phyloP scores from a whole-genome alignment of 176 grass and related monocot species.

The Dactylis glomerata region DNA sequence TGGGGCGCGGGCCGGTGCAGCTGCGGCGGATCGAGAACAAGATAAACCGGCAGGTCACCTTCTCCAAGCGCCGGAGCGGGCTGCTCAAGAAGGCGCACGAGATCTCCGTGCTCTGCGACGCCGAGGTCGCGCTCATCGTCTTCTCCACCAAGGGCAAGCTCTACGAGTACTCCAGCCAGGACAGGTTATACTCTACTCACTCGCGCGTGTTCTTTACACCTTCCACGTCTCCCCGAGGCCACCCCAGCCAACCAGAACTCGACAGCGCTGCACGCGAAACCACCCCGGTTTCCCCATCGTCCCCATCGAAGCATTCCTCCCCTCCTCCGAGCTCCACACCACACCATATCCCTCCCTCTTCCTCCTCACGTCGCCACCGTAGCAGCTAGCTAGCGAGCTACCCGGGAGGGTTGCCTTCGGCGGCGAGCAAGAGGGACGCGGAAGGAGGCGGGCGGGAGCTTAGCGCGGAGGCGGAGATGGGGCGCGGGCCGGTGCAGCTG shows the following conservation, averaged over 20 bases:
- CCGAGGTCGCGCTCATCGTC: conserved; percentile 80
- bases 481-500: too few relatives aligned
- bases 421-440: background rate
- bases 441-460: background rate
- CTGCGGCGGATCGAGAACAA: conserved; percentile 96
- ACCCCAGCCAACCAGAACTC: conserved; percentile 13
- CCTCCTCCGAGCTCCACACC: too few relatives aligned
- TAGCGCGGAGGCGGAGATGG: too few relatives aligned
- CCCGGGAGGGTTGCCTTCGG: background rate
- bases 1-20: conserved; percentile 93
- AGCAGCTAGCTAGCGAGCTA: background rate
- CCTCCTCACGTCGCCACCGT: background rate
- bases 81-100: conserved; percentile 95
- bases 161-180: conserved; percentile 67
- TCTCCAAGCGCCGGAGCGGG: conserved; percentile 83
- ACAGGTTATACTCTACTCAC: too few relatives aligned
- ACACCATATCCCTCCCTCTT: background rate
- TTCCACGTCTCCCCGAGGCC: conserved; percentile 25
- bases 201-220: too few relatives aligned
- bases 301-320: conserved; percentile 24
- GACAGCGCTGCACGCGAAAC: conserved; percentile 32
- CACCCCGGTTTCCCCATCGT: conserved; percentile 32
- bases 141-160: conserved; percentile 94
- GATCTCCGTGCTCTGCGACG: conserved; percentile 98
- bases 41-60: conserved; percentile 91